phyloP scores from a whole-genome alignment of 768 basidiomycete genomes.

The Podaxis mareebaensis region DNA sequence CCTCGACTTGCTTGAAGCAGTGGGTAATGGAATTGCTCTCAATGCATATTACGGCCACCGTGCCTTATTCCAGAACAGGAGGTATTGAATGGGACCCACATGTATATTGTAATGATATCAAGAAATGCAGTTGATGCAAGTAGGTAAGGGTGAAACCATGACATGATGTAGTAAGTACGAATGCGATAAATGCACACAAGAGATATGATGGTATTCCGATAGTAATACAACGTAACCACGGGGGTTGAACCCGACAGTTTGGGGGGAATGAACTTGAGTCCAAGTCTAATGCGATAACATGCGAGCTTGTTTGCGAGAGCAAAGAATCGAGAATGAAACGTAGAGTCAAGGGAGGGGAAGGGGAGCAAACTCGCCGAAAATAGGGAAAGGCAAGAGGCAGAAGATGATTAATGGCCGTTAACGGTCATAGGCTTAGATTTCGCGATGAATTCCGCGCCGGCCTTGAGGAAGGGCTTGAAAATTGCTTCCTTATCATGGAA shows the following conservation, averaged over 20 bases:
- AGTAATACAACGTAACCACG: slow-evolving; percentile 46
- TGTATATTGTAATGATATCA: slow-evolving; percentile 24
- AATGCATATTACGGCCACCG: neutral
- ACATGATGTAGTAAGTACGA: slow-evolving; percentile 17
- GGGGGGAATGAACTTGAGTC: slow-evolving; percentile 3
- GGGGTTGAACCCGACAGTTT: slow-evolving; percentile 83
- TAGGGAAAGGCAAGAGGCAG: neutral
- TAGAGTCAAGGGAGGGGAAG: slow-evolving; percentile 16
- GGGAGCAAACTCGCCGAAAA: neutral
- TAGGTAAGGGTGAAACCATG: slow-evolving; percentile 22
- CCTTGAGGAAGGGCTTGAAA: slow-evolving; percentile 83
- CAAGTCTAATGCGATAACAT: slow-evolving; percentile 17
- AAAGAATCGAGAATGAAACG: slow-evolving; percentile 16
- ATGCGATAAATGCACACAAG: slow-evolving; percentile 17
- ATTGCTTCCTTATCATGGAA: slow-evolving; percentile 85
- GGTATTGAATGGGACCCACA: neutral
- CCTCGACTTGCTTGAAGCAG: neutral
- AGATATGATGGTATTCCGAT: slow-evolving; percentile 24
- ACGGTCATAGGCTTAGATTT: slow-evolving; percentile 35
- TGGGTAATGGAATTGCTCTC: neutral
- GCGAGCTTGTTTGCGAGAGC: slow-evolving; percentile 18
- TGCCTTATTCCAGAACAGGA: neutral
- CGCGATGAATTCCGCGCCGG: slow-evolving; percentile 60
- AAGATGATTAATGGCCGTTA: slow-evolving; percentile 39
- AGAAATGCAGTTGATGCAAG: slow-evolving; percentile 64